phyloP scores from a whole-genome alignment of 1,139 yeast genomes.

The Suhomyces yuchorum region DNA sequence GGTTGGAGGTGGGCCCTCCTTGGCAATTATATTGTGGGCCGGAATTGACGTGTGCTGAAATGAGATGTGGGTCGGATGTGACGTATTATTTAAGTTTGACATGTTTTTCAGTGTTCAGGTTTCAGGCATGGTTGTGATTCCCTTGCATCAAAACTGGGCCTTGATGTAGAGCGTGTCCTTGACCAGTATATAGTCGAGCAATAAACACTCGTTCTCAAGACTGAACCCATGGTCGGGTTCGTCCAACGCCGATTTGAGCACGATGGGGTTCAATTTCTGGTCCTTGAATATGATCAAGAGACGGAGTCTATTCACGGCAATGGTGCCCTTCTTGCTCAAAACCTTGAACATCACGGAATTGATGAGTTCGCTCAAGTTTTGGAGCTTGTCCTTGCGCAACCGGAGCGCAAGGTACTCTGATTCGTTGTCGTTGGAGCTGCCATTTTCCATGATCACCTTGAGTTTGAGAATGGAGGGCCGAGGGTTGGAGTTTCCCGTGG shows the following conservation, averaged over 20 bases:
- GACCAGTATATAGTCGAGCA: slow-evolving; percentile 31
- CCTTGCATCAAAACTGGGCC: slow-evolving; percentile 17
- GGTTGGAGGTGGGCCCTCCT: no score
- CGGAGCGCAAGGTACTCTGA: slow-evolving; percentile 24
- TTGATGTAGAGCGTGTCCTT: slow-evolving; percentile 30
- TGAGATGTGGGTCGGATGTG: no score
- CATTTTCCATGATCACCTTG: slow-evolving; percentile 21
- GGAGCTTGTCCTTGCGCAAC: slow-evolving; percentile 31
- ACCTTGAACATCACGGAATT: slow-evolving; percentile 27
- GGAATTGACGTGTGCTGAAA: no score
- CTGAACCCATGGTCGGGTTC: slow-evolving; percentile 3
- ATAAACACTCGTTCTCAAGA: slow-evolving; percentile 20
- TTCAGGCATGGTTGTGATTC: background rate
- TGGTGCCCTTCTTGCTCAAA: slow-evolving; percentile 20
- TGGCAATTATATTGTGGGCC: no score
- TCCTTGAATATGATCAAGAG: slow-evolving; percentile 30
- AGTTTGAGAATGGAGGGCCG: slow-evolving; percentile 20
- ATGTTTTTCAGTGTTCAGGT: background rate
- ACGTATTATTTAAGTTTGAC: background rate
- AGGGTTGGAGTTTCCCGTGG: background rate
- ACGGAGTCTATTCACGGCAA: slow-evolving; percentile 21
- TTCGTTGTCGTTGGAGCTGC: background rate
- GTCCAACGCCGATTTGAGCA: slow-evolving; percentile 21
- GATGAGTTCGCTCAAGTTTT: slow-evolving; percentile 28
- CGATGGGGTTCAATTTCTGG: slow-evolving; percentile 27